phyloP scores from a whole-genome alignment of 116 monocot species.

The Zostera marina region DNA sequence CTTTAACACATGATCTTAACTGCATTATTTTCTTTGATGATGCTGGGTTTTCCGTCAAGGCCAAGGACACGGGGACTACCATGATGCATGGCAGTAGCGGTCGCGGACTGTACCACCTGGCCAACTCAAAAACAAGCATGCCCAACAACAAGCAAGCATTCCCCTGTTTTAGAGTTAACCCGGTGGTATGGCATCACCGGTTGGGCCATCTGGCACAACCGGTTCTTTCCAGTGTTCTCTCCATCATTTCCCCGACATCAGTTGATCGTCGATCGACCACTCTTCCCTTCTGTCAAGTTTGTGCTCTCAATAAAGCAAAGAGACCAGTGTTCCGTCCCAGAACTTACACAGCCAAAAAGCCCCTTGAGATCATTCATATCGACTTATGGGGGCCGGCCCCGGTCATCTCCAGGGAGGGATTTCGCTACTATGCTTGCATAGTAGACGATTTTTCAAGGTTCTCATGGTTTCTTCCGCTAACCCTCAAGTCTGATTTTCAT shows the following conservation, averaged over 20 bases:
- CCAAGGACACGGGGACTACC: not conserved
- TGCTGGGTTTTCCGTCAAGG: not conserved
- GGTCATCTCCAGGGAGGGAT: too few species aligned
- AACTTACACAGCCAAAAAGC: not conserved
- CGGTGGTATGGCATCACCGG: too few species aligned
- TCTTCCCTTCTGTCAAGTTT: too few species aligned
- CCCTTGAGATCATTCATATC: not conserved
- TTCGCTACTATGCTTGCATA: too few species aligned
- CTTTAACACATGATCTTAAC: not conserved
- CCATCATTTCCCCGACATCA: too few species aligned
- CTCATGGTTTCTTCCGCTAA: too few species aligned
- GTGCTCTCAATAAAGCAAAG: not conserved
- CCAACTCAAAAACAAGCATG: not conserved
- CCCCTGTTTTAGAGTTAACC: too few species aligned
- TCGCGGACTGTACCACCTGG: not conserved
- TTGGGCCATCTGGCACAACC: too few species aligned
- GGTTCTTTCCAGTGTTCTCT: too few species aligned
- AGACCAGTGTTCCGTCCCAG: not conserved
- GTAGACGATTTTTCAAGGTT: too few species aligned
- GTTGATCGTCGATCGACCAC: too few species aligned
- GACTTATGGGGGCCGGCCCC: not conserved
- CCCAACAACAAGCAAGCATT: not conserved
- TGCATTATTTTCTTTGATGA: not conserved
- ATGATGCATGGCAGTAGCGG: not conserved
- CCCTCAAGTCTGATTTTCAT: too few species aligned